Percentiles rank a stretch among this genome's conserved stretches.
phyloP scores from a whole-genome alignment of 495 filamentous ascomycete species.

The Baudoinia panamericana region DNA sequence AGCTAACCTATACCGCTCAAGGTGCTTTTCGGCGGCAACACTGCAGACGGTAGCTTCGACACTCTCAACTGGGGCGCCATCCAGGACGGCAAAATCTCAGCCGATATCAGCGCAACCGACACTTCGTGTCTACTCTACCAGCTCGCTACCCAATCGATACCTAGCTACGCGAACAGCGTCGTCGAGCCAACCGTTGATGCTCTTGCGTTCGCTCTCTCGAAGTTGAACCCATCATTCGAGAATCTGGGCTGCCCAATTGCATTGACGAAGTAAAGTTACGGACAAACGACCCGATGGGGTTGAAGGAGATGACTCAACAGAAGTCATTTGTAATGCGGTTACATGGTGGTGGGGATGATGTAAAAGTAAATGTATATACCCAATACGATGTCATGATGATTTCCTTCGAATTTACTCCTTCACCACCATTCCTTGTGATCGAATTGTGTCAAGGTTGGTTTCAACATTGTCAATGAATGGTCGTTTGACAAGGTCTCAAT shows the following conservation, averaged over 20 bases:
- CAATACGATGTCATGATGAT: no score
- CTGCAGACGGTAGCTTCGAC: slow-evolving; percentile 27
- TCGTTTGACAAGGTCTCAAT: no score
- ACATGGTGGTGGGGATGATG: no score
- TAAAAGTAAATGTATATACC: no score
- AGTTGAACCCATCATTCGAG: slow-evolving; percentile 18
- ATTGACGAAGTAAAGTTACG: slow-evolving; percentile 13
- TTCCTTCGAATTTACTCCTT: no score
- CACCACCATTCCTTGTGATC: no score
- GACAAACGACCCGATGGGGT: no score
- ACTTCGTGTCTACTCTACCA: slow-evolving; percentile 30
- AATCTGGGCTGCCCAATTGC: slow-evolving; percentile 28
- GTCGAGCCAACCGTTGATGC: slow-evolving; percentile 25
- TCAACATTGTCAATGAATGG: no score
- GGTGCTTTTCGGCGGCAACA: slow-evolving; percentile 31
- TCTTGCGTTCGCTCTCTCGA: slow-evolving; percentile 20
- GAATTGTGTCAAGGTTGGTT: no score
- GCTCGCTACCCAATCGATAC: slow-evolving; percentile 25
- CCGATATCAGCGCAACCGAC: slow-evolving; percentile 9
- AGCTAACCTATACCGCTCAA: no score
- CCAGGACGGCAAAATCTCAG: slow-evolving; percentile 22
- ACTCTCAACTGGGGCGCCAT: slow-evolving; percentile 25
- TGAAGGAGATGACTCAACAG: no score
- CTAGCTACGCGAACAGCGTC: slow-evolving; percentile 25
- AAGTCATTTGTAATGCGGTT: no score